Evolutionary conservation across 345 rosid genomes (phyloP).

Genomic region (Linum lewisii): DNA sequence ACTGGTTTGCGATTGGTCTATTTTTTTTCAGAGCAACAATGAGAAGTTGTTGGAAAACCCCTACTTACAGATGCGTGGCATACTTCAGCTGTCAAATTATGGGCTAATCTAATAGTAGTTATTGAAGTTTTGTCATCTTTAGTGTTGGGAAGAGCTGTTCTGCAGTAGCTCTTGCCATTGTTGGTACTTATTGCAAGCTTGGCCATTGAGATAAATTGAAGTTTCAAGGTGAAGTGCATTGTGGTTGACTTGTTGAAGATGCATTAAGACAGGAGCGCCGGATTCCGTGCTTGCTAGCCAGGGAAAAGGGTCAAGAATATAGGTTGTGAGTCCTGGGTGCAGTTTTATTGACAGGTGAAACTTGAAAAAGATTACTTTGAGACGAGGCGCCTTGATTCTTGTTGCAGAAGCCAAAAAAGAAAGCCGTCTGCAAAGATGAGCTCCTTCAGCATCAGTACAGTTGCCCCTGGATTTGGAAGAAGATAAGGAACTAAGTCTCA

Average conservation of each 20-base stretch:
- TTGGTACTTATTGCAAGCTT: neutral
- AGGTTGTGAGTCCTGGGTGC: neutral
- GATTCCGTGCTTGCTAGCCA: too few species aligned
- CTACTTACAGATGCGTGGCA: conserved; percentile 95
- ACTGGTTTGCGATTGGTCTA: conserved; percentile 13
- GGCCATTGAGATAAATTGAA: neutral
- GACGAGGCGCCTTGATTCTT: neutral
- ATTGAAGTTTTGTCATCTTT: neutral
- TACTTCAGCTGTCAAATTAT: conserved; percentile 56
- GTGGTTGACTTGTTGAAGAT: neutral
- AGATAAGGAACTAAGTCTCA: neutral
- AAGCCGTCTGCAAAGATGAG: neutral
- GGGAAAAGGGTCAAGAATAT: neutral
- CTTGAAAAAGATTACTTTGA: neutral
- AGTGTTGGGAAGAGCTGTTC: neutral
- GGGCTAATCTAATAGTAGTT: conserved; percentile 9
- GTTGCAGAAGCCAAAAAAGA: neutral
- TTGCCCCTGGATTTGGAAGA: neutral
- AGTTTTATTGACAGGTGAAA: neutral
- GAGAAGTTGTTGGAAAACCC: conserved; percentile 95
- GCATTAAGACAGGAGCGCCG: neutral
- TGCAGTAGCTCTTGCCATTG: neutral
- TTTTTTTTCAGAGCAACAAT: conserved; percentile 72
- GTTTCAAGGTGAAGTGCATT: neutral
- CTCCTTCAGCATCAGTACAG: neutral